Evolutionary conservation across 805 yeast genomes (phyloP).

Genomic region (Candida nanaspora): DNA sequence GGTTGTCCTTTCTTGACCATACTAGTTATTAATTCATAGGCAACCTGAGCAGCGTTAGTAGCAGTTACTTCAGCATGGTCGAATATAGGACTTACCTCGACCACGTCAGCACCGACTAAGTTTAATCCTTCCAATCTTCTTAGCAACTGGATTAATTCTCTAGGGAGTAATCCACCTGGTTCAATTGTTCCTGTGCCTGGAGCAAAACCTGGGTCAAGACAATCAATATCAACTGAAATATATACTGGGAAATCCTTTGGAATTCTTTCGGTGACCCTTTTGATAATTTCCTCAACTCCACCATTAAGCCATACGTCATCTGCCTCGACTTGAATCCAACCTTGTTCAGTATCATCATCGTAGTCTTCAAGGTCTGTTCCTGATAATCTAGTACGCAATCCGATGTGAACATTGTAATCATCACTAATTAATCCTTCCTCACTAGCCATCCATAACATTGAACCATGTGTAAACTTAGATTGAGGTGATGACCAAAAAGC

Average conservation of each 20-base stretch:
- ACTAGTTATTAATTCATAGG: conserved; percentile 61
- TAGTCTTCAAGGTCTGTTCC: conserved; percentile 56
- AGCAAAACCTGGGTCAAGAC: conserved; percentile 50
- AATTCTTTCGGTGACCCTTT: conserved; percentile 44
- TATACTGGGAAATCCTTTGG: conserved; percentile 65
- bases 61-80: conserved; percentile 62
- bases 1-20: conserved; percentile 54
- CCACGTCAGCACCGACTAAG: conserved; percentile 49
- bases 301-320: conserved; percentile 73
- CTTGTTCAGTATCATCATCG: conserved; percentile 58
- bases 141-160: conserved; percentile 44
- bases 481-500: conserved; percentile 24
- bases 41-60: conserved; percentile 65
- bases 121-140: conserved; percentile 37
- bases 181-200: conserved; percentile 56
- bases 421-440: conserved; percentile 58
- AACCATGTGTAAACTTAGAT: conserved; percentile 69
- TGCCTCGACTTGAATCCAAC: conserved; percentile 62
- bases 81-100: conserved; percentile 56
- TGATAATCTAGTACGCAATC: conserved; percentile 65
- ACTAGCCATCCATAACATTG: conserved; percentile 78
- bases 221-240: conserved; percentile 70
- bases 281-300: conserved; percentile 39
- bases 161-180: conserved; percentile 52
- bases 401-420: conserved; percentile 62